Percentiles rank a stretch among this genome's conserved stretches.
Conservation (phyloP, 164 flowering plant genomes). For the Sedum album region DNA sequence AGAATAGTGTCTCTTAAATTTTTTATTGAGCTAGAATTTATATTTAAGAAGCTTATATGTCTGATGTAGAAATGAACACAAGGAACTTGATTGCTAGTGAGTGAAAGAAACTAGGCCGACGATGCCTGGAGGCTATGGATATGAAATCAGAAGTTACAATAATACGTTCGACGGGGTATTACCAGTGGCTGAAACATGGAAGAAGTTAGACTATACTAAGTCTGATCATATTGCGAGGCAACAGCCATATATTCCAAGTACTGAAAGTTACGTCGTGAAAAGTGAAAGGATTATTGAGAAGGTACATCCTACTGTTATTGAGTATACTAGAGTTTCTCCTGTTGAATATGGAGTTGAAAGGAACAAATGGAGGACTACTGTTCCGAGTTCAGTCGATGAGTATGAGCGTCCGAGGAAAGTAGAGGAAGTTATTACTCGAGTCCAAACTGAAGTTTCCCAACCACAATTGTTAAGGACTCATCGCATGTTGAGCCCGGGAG, state of each 20-base stretch:
- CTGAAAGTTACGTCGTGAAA: conserved; percentile 13
- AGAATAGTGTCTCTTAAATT: neutral
- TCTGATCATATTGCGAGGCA: conserved; percentile 30
- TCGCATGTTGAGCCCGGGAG: neutral
- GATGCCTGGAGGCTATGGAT: conserved; percentile 9
- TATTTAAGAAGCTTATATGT: neutral
- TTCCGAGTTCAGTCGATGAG: conserved; percentile 14
- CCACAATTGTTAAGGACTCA: neutral
- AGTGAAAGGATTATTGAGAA: conserved; percentile 21
- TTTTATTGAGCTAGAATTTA: neutral
- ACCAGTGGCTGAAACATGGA: conserved; percentile 10
- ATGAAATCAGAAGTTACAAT: conserved; percentile 5
- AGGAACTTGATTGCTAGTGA: neutral
- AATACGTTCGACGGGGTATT: conserved; percentile 7
- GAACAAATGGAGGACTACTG: neutral
- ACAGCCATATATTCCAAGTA: conserved; percentile 16
- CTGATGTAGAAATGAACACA: neutral
- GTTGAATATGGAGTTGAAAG: conserved; percentile 1
- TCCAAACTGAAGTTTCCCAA: conserved; percentile 21
- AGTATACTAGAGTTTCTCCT: conserved; percentile 3
- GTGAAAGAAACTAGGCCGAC: neutral
- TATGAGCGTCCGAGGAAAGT: conserved; percentile 22
- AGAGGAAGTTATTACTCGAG: conserved; percentile 21
- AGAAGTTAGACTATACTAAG: conserved; percentile 25
- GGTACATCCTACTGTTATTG: conserved; percentile 16